Percentiles rank a stretch among this genome's conserved stretches.
Conservation (phyloP, 768 basidiomycete species). For the Tylopilus plumbeoviolaceoides region DNA sequence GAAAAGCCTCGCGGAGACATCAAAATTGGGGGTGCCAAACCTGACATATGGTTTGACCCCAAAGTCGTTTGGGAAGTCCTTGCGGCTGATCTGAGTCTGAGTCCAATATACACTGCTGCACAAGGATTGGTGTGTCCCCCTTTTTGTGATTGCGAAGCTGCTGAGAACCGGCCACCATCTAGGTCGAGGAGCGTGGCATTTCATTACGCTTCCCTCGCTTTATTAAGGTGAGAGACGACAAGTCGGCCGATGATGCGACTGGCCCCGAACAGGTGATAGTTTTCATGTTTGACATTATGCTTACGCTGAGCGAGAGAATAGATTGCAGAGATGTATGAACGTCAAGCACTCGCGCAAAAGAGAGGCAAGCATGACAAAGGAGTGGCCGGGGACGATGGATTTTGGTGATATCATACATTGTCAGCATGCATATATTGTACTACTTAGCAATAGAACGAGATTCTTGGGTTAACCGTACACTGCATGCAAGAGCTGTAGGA, state of each 20-base stretch:
- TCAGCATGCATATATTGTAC: constrained; percentile 10
- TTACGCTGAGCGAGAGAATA: constrained; percentile 27
- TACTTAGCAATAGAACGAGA: constrained; percentile 5
- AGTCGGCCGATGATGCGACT: constrained; percentile 88
- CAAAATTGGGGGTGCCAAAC: constrained; percentile 89
- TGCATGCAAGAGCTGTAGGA: background rate
- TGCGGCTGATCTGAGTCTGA: constrained; percentile 93
- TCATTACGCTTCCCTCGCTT: constrained; percentile 97
- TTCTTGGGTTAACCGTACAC: background rate
- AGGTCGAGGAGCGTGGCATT: constrained; percentile 89
- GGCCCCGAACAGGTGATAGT: constrained; percentile 79
- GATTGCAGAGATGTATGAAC: constrained; percentile 93
- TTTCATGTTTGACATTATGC: background rate
- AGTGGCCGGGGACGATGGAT: constrained; percentile 66
- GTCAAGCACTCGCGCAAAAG: constrained; percentile 78
- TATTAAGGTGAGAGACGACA: constrained; percentile 89
- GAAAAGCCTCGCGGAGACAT: constrained; percentile 74
- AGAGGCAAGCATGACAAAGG: constrained; percentile 63
- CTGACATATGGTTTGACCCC: constrained; percentile 97
- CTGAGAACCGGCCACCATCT: background rate
- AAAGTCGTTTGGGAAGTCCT: constrained; percentile 98
- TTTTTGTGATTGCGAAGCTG: background rate
- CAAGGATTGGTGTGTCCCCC: constrained; percentile 69
- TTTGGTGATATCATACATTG: constrained; percentile 52
- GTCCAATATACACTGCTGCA: constrained; percentile 94